Percentiles rank a stretch among this genome's conserved stretches.
phyloP scores from a whole-genome alignment of 225 moss, liverwort and hornwort genomes.

The Neckera pumila region DNA sequence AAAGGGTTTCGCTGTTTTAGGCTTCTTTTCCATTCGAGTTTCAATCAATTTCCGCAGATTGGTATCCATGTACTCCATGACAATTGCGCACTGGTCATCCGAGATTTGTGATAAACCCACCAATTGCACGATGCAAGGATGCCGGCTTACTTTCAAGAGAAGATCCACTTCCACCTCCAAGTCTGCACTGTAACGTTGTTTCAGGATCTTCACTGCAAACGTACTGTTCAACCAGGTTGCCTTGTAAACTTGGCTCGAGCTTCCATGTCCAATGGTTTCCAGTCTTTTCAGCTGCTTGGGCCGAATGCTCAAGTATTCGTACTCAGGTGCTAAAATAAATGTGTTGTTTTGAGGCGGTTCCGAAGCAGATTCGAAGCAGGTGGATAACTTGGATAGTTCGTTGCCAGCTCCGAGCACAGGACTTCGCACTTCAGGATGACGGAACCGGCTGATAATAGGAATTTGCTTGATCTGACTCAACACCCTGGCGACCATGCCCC shows the following conservation, averaged over 20 bases:
- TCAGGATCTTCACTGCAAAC: background rate
- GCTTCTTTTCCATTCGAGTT: background rate
- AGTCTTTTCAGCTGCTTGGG: background rate
- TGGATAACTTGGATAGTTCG: background rate
- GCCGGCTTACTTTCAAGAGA: background rate
- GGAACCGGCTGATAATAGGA: background rate
- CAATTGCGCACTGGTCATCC: background rate
- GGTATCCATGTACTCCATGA: slow-evolving; percentile 6
- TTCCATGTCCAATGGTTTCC: background rate
- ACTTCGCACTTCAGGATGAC: background rate
- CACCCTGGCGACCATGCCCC: background rate
- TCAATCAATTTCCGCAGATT: background rate
- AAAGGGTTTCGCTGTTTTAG: background rate
- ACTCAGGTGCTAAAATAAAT: background rate
- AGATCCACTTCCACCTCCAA: background rate
- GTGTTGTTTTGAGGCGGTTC: background rate
- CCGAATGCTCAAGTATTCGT: background rate
- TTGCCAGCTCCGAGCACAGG: background rate
- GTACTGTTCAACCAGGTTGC: background rate
- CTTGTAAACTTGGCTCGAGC: background rate
- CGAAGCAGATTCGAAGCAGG: background rate
- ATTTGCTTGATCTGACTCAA: background rate
- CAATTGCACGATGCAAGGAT: slow-evolving; percentile 9
- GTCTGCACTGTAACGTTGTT: no score
- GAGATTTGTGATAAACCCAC: background rate